phyloP scores from a whole-genome alignment of 2,329 filamentous ascomycete genomes.

The Talaromyces amestolkiae region DNA sequence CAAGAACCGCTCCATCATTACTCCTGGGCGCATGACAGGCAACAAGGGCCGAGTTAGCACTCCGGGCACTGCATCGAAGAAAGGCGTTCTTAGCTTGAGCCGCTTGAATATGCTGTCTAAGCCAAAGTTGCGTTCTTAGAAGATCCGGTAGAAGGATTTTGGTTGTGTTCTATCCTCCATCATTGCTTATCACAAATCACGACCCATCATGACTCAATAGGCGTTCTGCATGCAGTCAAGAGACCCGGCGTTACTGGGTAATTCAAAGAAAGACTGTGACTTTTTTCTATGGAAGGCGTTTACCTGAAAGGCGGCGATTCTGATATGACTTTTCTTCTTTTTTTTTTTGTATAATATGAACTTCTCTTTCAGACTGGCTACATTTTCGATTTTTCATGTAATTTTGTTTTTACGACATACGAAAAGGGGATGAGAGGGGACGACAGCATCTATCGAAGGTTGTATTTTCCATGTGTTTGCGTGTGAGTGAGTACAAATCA shows the following conservation, averaged over 20 bases:
- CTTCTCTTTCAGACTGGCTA: neutral
- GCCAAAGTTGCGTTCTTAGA: slow-evolving; percentile 42
- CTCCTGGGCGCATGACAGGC: slow-evolving; percentile 17
- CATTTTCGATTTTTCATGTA: neutral
- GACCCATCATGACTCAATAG: neutral
- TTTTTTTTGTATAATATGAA: neutral
- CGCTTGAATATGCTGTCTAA: slow-evolving; percentile 49
- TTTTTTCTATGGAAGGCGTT: neutral
- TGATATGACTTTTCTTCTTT: neutral
- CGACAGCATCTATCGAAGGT: neutral
- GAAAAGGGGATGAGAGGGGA: neutral
- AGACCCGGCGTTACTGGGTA: slow-evolving; percentile 5
- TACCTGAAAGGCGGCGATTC: neutral
- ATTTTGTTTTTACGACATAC: neutral
- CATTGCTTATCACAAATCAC: neutral
- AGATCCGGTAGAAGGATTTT: neutral
- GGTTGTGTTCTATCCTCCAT: neutral
- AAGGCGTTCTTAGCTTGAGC: slow-evolving; percentile 42
- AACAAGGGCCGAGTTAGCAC: slow-evolving; percentile 34
- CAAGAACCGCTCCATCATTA: slow-evolving; percentile 32
- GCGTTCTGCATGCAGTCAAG: neutral
- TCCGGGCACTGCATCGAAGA: slow-evolving; percentile 32
- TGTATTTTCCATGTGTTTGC: neutral
- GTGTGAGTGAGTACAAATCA: slow-evolving; percentile 1
- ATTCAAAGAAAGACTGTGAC: neutral